Conservation (phyloP, 352 stramenopile species). For the Phytophthora lateralis region DNA sequence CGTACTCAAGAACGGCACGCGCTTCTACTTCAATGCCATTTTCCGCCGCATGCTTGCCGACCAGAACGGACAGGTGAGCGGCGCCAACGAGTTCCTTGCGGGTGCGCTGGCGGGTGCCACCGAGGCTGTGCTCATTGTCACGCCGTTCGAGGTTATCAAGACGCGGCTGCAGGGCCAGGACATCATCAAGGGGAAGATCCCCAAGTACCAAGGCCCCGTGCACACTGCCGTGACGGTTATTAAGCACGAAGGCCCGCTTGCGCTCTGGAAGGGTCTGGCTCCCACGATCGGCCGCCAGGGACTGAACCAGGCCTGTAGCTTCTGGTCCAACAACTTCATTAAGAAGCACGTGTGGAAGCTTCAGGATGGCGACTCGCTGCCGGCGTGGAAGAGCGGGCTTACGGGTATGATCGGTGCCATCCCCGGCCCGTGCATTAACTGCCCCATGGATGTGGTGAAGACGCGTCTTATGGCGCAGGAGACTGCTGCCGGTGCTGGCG, state of each 20-base stretch:
- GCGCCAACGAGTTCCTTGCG: slow-evolving; percentile 84
- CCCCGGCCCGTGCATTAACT: slow-evolving; percentile 89
- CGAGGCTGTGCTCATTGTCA: slow-evolving; percentile 97
- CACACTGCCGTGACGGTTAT: slow-evolving; percentile 94
- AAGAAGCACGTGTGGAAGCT: slow-evolving; percentile 88
- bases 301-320: slow-evolving; percentile 98
- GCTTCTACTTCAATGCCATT: slow-evolving; percentile 90
- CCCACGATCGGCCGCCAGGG: slow-evolving; percentile 98
- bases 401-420: slow-evolving; percentile 92
- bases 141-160: slow-evolving; percentile 98
- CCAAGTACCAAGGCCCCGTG: slow-evolving; percentile 89
- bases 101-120: slow-evolving; percentile 94
- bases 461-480: slow-evolving; percentile 94
- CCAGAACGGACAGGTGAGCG: slow-evolving; percentile 82
- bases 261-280: slow-evolving; percentile 95
- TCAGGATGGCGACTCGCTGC: slow-evolving; percentile 87
- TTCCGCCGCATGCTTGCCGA: slow-evolving; percentile 80
- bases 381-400: slow-evolving; percentile 94
- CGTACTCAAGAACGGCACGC: slow-evolving; percentile 90
- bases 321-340: slow-evolving; percentile 96
- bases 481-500: slow-evolving; percentile 73
- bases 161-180: slow-evolving; percentile 96
- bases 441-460: slow-evolving; percentile 97
- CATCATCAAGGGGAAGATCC: slow-evolving; percentile 75
- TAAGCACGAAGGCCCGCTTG: slow-evolving; percentile 92